Evolutionary conservation across 139 green algal species (phyloP), one percentile per base, ranked within the genome.

Genomic region (Coccomyxa sp.): DNA sequence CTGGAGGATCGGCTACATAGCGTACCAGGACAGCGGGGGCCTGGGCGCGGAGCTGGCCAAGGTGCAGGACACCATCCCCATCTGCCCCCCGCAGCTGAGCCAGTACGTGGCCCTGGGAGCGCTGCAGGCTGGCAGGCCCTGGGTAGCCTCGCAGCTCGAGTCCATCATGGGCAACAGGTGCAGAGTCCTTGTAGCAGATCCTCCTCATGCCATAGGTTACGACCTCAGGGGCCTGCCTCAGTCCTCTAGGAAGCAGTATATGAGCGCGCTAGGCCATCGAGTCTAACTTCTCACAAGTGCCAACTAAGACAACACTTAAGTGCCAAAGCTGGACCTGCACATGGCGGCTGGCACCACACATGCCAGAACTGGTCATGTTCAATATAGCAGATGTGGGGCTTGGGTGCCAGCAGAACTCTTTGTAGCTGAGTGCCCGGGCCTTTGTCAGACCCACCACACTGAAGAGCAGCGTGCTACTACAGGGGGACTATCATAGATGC

Each of bases 51-150:
- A 92, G 78, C 78, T 97, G n/a, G 64, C 91, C 10, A 97, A 97
- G 79, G 88, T 90, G 34, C 95, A 98, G 85, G 95, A 98, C 89
- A 97, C 95, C 6, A 91, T 98, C 39, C 87, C 90, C 44, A 95
- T 99, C 80, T 99, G 95, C 84, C 73, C 93, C 1, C 83, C 88
- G 0, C 87, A 95, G 76, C 55, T 96, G 27, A 86, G 77, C 31
- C 90, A 95, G 84, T 81, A 89, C 27, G 76, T 92, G 41, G 93
- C 92, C 0, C 82, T 79, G 31, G 79, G 73, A 35, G 79, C 79
- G 27, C 38, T 89, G 31, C 9, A n/a, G 9, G 73, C 58, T 24
- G 79, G 79, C 29, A 70, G 79, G n/a, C 40, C 73, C 8, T 83
- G 79, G 79, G 79, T 83, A 2, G 18, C 8, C 18, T 12, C 78